A percentile compares a stretch with the other conserved stretches of the same genome.
These are phyloP conservation scores for Neoboletus brunneissimus DNA, from an alignment of 768 basidiomycete species.

Conservation along the genomic window DNA sequence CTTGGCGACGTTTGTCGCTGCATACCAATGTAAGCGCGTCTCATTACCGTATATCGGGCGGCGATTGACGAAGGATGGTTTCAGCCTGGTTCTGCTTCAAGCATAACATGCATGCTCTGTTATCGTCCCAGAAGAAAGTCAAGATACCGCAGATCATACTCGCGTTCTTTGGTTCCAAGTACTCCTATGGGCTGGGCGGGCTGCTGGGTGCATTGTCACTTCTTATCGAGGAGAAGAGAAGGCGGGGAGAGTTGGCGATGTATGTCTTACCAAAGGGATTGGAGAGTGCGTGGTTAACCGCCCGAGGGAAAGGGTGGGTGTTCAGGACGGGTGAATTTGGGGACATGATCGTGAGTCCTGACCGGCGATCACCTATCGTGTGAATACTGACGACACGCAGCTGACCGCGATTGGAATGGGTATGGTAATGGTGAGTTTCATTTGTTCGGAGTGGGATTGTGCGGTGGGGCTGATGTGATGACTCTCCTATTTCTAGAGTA, in stretches of 20 bases:
- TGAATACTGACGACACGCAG: slow-evolving; percentile 26
- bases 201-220: slow-evolving; percentile 72
- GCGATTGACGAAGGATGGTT: background rate
- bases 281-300: slow-evolving; percentile 86
- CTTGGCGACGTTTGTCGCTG: slow-evolving; percentile 74
- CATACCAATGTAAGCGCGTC: slow-evolving; percentile 68
- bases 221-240: slow-evolving; percentile 81
- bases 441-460: background rate
- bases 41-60: background rate
- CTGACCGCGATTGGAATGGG: slow-evolving; percentile 79
- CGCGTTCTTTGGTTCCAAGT: slow-evolving; percentile 61
- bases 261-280: slow-evolving; percentile 85
- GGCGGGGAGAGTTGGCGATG: slow-evolving; percentile 92
- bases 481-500: slow-evolving; percentile 44
- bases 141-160: slow-evolving; percentile 47
- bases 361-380: background rate
- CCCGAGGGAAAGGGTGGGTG: slow-evolving; percentile 72
- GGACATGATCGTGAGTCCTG: slow-evolving; percentile 53
- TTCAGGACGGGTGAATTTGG: slow-evolving; percentile 68
- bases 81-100: slow-evolving; percentile 67
- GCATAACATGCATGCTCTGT: slow-evolving; percentile 50
- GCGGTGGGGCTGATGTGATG: slow-evolving; percentile 8
- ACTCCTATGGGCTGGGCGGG: slow-evolving; percentile 73
- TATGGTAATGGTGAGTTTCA: slow-evolving; percentile 76
- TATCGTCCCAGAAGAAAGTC: slow-evolving; percentile 38